Evolutionary conservation across 176 grass and related monocot genomes (phyloP).

Genomic region (Coix lacrymajobi): DNA sequence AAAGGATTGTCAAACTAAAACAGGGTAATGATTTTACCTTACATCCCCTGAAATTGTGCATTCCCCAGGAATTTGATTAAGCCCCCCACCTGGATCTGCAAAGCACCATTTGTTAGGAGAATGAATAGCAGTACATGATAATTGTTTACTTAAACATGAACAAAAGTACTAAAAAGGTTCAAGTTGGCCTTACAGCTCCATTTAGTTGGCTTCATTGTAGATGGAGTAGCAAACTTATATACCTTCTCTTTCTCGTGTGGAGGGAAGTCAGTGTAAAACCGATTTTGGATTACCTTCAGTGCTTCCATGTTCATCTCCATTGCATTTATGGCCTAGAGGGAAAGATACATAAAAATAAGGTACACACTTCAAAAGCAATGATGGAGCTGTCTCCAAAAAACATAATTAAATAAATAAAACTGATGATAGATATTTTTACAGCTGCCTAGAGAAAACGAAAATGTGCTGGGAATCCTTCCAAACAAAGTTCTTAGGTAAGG

Average conservation of each 20-base stretch:
- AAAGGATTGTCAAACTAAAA: not conserved
- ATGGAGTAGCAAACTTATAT: conserved; percentile 94
- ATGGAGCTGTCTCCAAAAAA: not conserved
- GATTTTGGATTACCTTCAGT: conserved; percentile 75
- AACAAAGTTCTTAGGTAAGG: not conserved
- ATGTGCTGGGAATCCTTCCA: not conserved
- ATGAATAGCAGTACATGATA: not conserved
- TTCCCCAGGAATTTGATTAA: conserved; percentile 96
- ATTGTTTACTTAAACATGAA: not conserved
- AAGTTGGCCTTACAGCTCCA: conserved; percentile 72
- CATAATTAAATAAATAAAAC: not conserved
- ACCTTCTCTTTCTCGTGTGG: conserved; percentile 63
- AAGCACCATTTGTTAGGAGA: conserved; percentile 18
- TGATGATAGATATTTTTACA: not conserved
- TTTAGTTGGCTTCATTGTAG: conserved; percentile 97
- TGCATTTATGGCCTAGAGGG: conserved; percentile 74
- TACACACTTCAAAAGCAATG: conserved; percentile 7
- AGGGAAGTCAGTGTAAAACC: conserved; percentile 83
- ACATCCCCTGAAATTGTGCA: conserved; percentile 98
- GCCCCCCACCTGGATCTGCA: conserved; percentile 85
- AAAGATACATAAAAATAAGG: not conserved
- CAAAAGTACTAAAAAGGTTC: not conserved
- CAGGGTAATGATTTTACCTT: conserved; percentile 33
- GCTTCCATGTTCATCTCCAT: conserved; percentile 94
- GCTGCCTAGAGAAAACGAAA: not conserved